Base-by-base conservation (phyloP, 164 flowering plant genomes). In the Nelumbo lutea region DNA sequence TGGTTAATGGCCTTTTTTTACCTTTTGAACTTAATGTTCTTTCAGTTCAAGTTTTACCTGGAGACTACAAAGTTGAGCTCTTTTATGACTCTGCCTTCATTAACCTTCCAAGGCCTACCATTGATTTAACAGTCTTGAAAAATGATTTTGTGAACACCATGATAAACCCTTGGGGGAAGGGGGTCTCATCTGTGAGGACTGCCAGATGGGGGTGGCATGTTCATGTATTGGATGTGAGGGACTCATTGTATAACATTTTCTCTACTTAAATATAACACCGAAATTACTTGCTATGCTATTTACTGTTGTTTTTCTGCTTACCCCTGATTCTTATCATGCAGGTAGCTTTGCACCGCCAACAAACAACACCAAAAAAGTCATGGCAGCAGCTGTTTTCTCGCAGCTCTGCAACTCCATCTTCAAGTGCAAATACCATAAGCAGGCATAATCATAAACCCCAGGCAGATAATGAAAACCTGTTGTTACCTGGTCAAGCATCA, bases 351-450 rank as follows among this genome's bases (percentile, higher is more conserved):
- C 89, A 43, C 68, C 84, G 42, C 87, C 80, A 81, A 52, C 57
- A 64, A 68, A 8, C 85, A 44, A 73, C 82, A 43, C 96, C 89
- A 38, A 90, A 84, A 69, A 91, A 86, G 64, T 83, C 98, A 7
- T 94, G 98, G 98, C 96, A 88, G 48, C 98, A 94, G 59, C 70
- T 94, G 70, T 94, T 94, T 74, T 84, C 93, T 68, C 88, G 91
- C 52, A 75, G 96, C 41, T 47, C 88, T 59, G 43, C 91, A 72
- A 78, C 83, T 68, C 46, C 82, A 9, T 40, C 82, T 41, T 66
- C 93, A 51, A 80, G 64, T 77, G 59, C 77, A 11, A 83, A 77
- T 81, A 83, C 81, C 9, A 86, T 86, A 64, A 69, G 87, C 68
- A 87, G 86, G 70, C 88, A 88, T 64, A 81, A 58, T 73, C 66